These are phyloP conservation scores for Fusarium denticulatum DNA, from an alignment of 2,329 filamentous ascomycete species.

Conservation along the genomic window DNA sequence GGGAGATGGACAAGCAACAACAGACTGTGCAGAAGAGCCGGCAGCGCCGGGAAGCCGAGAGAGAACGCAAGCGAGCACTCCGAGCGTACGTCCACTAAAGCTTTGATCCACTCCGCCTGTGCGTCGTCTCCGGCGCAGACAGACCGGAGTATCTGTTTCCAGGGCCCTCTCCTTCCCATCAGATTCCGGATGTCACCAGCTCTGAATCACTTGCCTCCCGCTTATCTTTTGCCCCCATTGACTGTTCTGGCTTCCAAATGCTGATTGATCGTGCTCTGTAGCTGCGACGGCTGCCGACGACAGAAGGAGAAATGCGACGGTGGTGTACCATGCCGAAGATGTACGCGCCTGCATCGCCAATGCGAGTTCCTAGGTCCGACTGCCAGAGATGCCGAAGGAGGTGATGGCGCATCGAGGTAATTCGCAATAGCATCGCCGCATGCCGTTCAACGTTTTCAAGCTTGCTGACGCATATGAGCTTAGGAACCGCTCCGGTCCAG, in stretches of 20 bases:
- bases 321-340: constrained; percentile 63
- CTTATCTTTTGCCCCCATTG: not conserved
- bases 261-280: constrained; percentile 40
- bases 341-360: constrained; percentile 60
- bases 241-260: not conserved
- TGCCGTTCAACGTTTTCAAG: not conserved
- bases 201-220: not conserved
- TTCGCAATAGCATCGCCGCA: not conserved
- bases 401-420: constrained; percentile 39
- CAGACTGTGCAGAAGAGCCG: constrained; percentile 44
- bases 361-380: constrained; percentile 58
- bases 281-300: constrained; percentile 64
- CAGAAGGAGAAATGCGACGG: constrained; percentile 68
- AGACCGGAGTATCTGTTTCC: not conserved
- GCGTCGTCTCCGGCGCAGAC: not conserved
- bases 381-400: constrained; percentile 44
- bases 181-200: not conserved
- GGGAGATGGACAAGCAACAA: constrained; percentile 46
- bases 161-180: not conserved
- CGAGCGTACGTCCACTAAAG: constrained; percentile 38
- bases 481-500: constrained; percentile 39
- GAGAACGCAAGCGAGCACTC: constrained; percentile 45
- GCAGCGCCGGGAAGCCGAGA: constrained; percentile 44
- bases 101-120: not conserved
- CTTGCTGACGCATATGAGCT: constrained; percentile 19